A percentile compares a stretch with the other conserved stretches of the same genome.
Conservation (phyloP, 2,329 filamentous ascomycete genomes). For the Fusarium sp. region DNA sequence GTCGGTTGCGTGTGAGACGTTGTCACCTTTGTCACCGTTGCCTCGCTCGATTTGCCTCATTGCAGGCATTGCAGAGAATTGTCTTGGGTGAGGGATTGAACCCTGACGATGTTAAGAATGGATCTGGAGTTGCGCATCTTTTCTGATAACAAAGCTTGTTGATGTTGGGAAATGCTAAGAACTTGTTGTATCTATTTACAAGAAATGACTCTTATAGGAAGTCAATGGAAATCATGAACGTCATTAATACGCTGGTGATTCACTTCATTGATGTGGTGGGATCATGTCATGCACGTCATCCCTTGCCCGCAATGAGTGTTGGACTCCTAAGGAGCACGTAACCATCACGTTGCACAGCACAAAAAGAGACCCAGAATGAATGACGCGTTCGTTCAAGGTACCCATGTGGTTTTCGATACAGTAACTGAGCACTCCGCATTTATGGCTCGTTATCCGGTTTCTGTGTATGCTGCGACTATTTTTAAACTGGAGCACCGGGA, state of each 20-base stretch:
- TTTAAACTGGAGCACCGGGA: too few relatives aligned
- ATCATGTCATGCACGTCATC: slow-evolving; percentile 3
- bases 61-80: slow-evolving; percentile 5
- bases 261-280: not conserved
- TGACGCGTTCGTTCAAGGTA: not conserved
- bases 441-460: not conserved
- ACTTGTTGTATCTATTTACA: too few relatives aligned
- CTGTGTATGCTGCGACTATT: too few relatives aligned
- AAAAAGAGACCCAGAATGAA: not conserved
- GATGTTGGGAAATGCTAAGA: accelerated
- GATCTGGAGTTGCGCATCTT: not conserved
- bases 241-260: not conserved
- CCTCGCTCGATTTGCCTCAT: slow-evolving; percentile 18
- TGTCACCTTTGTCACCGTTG: not conserved
- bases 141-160: not conserved
- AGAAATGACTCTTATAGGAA: not conserved
- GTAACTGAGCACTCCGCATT: not conserved
- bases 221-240: not conserved
- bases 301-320: not conserved
- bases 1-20: slow-evolving; percentile 30
- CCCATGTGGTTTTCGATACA: too few relatives aligned
- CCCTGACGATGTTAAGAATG: not conserved
- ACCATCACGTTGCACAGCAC: not conserved
- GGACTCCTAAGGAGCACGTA: not conserved
- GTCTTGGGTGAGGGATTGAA: not conserved